Evolutionary conservation across 306 rosid genomes (phyloP).

Genomic region (Vigna reflexopilosa): DNA sequence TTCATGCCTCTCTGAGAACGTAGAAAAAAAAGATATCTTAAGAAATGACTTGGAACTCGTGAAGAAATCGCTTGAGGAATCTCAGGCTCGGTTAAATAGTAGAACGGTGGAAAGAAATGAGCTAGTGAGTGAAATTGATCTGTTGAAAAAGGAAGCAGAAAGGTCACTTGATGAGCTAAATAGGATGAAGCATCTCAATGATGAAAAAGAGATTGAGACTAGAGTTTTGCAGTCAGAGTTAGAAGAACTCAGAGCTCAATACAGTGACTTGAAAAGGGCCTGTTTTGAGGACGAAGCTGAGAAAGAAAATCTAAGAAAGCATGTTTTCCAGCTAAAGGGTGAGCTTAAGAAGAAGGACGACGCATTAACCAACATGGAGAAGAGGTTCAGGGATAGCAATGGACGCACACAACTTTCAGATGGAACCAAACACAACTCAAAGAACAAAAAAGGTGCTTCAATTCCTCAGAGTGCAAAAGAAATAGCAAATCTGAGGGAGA

Average conservation of each 20-base stretch:
- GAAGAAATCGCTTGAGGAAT: conserved; percentile 66
- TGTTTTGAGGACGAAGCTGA: conserved; percentile 69
- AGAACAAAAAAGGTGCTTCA: conserved; percentile 51
- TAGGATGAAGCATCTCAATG: conserved; percentile 54
- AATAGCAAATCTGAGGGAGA: conserved; percentile 67
- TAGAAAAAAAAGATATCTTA: conserved; percentile 55
- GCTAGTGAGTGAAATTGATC: conserved; percentile 60
- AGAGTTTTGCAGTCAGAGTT: conserved; percentile 61
- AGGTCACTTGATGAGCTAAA: conserved; percentile 61
- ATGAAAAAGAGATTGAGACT: conserved; percentile 60
- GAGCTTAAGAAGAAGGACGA: conserved; percentile 74
- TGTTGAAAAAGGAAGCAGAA: conserved; percentile 70
- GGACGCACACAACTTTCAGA: conserved; percentile 52
- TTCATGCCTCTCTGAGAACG: conserved; percentile 51
- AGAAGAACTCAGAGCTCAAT: conserved; percentile 67
- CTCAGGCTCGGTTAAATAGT: conserved; percentile 51
- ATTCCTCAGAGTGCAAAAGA: conserved; percentile 58
- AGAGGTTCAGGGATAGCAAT: conserved; percentile 65
- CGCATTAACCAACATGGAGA: conserved; percentile 58
- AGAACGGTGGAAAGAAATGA: conserved; percentile 65
- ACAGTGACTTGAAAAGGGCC: conserved; percentile 59
- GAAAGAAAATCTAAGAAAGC: conserved; percentile 72
- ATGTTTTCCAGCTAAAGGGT: conserved; percentile 61
- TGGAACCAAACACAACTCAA: conserved; percentile 51
- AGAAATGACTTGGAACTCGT: conserved; percentile 58